Conservation (phyloP, 2,329 filamentous ascomycete genomes). For the Pyricularia sp. region DNA sequence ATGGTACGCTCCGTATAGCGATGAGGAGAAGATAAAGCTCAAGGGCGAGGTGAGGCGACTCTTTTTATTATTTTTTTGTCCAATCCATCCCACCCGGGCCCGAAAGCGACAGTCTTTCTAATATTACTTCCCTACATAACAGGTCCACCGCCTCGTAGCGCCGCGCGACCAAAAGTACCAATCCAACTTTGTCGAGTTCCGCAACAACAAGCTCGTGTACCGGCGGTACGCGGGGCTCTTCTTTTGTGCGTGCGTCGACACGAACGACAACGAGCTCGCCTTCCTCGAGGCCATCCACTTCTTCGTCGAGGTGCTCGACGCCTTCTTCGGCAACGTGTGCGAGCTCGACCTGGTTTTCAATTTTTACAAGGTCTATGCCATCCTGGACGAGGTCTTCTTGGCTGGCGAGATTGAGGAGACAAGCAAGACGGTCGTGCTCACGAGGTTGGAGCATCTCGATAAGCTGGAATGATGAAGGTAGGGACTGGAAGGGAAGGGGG, state of each 20-base stretch:
- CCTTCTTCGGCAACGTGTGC: constrained; percentile 98
- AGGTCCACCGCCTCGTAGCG: constrained; percentile 95
- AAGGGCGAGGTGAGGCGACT: constrained; percentile 72
- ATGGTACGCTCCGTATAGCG: constrained; percentile 97
- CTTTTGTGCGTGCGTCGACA: constrained; percentile 98
- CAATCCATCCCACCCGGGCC: constrained; percentile 5
- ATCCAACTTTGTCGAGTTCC: constrained; percentile 97
- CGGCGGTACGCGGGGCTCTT: constrained; percentile 95
- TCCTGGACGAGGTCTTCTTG: constrained; percentile 95
- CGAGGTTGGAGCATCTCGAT: constrained; percentile 86
- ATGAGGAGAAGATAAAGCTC: constrained; percentile 98
- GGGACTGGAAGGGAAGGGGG: neutral
- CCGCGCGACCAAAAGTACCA: constrained; percentile 99
- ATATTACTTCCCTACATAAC: constrained; percentile 8
- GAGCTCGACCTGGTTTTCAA: constrained; percentile 87
- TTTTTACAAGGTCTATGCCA: constrained; percentile 89
- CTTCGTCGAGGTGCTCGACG: constrained; percentile 96
- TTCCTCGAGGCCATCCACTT: constrained; percentile 98
- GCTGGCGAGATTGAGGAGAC: constrained; percentile 98
- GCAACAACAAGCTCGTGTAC: constrained; percentile 94
- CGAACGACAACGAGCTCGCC: constrained; percentile 96
- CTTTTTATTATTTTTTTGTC: constrained; percentile 8
- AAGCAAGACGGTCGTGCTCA: constrained; percentile 95
- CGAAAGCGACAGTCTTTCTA: neutral
- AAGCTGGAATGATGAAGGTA: constrained; percentile 72